phyloP scores from a whole-genome alignment of 805 yeast species.

The Metschnikowia arizonensis region DNA sequence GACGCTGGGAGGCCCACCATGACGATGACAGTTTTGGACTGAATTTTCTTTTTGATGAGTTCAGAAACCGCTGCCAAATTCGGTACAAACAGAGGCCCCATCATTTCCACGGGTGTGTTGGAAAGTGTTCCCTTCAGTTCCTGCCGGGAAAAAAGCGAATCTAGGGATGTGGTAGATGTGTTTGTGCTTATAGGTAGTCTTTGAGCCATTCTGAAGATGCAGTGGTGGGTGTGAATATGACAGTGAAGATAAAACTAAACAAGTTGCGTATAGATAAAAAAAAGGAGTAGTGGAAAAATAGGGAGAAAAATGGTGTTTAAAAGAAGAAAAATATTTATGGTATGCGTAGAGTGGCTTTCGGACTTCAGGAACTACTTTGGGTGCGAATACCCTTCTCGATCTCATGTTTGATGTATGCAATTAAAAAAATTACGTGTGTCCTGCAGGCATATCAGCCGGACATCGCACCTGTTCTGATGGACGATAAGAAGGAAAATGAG shows the following conservation, averaged over 20 bases:
- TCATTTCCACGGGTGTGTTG: slow-evolving; percentile 17
- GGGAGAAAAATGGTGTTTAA: not conserved
- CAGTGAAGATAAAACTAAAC: not conserved
- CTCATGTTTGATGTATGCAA: slow-evolving; percentile 3
- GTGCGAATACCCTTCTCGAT: slow-evolving; percentile 5
- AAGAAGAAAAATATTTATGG: not conserved
- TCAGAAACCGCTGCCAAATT: slow-evolving; percentile 14
- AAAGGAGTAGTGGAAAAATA: not conserved
- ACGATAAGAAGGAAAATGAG: not conserved
- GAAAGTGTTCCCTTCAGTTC: slow-evolving; percentile 17
- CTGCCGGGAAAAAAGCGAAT: slow-evolving; percentile 25
- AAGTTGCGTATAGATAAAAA: not conserved
- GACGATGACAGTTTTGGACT: slow-evolving; percentile 24
- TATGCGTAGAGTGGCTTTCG: slow-evolving; percentile 2
- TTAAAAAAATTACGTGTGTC: slow-evolving; percentile 3
- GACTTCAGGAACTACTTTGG: slow-evolving; percentile 4
- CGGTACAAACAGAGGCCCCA: slow-evolving; percentile 2
- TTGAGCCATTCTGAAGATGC: slow-evolving; percentile 1
- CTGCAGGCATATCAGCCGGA: not conserved
- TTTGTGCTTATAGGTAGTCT: slow-evolving; percentile 14
- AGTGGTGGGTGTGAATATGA: not conserved
- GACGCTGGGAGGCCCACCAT: slow-evolving; percentile 42
- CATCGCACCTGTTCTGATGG: not conserved
- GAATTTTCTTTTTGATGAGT: slow-evolving; percentile 14
- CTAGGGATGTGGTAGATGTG: slow-evolving; percentile 26